Evolutionary conservation across 1,284 basidiomycete species (phyloP).

Genomic region (Ceratobasidium sp.): DNA sequence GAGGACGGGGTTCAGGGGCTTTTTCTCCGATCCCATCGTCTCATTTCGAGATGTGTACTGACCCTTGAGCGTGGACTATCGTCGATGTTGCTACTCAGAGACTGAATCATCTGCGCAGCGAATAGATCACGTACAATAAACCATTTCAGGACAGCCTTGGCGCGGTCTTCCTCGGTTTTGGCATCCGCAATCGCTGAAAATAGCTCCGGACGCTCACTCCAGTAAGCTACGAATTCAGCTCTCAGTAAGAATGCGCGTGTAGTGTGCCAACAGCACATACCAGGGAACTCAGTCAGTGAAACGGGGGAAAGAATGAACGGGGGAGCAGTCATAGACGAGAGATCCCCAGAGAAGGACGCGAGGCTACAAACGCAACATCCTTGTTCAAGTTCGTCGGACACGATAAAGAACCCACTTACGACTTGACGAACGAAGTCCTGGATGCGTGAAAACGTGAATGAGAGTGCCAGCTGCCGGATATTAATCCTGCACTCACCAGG

Average conservation of each 20-base stretch:
- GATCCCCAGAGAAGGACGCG: slow-evolving; percentile 86
- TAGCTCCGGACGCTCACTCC: slow-evolving; percentile 87
- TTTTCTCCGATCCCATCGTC: slow-evolving; percentile 96
- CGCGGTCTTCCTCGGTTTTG: slow-evolving; percentile 71
- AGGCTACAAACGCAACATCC: slow-evolving; percentile 57
- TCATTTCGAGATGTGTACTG: slow-evolving; percentile 95
- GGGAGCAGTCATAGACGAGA: slow-evolving; percentile 90
- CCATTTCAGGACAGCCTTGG: slow-evolving; percentile 83
- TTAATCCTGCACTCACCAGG: slow-evolving; percentile 56
- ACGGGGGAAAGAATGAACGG: slow-evolving; percentile 85
- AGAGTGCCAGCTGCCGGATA: background rate
- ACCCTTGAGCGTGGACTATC: slow-evolving; percentile 83
- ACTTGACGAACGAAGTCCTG: slow-evolving; percentile 74
- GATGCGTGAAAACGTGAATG: background rate
- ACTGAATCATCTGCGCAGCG: background rate
- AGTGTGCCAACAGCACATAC: slow-evolving; percentile 53
- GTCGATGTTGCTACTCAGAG: slow-evolving; percentile 45
- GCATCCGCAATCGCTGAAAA: slow-evolving; percentile 85
- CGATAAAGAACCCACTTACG: slow-evolving; percentile 56
- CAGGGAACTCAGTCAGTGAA: slow-evolving; percentile 86
- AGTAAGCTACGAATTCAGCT: slow-evolving; percentile 67
- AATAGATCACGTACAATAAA: slow-evolving; percentile 70
- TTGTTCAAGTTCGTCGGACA: slow-evolving; percentile 17
- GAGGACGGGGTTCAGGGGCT: slow-evolving; percentile 96
- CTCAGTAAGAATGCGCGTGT: background rate